Evolutionary conservation across 2,329 filamentous ascomycete species (phyloP).

Genomic region (Sordariomycetes sp.): DNA sequence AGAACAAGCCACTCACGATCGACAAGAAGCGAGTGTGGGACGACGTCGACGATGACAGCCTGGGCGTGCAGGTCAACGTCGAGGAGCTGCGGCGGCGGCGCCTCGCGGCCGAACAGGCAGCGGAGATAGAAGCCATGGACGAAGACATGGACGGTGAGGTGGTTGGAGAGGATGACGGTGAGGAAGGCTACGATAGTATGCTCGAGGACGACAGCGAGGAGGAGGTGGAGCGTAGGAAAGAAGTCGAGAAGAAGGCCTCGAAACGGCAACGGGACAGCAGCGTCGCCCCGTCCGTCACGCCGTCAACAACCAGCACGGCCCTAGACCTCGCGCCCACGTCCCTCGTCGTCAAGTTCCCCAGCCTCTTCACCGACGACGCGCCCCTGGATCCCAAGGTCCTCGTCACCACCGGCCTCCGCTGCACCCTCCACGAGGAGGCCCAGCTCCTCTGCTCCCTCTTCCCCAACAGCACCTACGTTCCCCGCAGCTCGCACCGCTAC

Average conservation of each 20-base stretch:
- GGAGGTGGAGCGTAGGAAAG: constrained; percentile 28
- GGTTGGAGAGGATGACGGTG: constrained; percentile 24
- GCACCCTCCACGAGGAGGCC: constrained; percentile 76
- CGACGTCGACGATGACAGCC: constrained; percentile 41
- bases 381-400: constrained; percentile 70
- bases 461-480: constrained; percentile 80
- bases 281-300: constrained; percentile 42
- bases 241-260: constrained; percentile 13
- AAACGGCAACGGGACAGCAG: constrained; percentile 25
- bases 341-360: constrained; percentile 50
- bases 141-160: constrained; percentile 36
- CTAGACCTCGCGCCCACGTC: constrained; percentile 52
- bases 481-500: constrained; percentile 72
- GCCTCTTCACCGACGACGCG: constrained; percentile 48
- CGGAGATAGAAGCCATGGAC: constrained; percentile 28
- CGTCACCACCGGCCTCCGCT: constrained; percentile 83
- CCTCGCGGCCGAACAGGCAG: constrained; percentile 36
- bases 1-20: constrained; percentile 71
- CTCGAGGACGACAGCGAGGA: constrained; percentile 51
- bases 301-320: constrained; percentile 47
- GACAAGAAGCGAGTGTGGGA: constrained; percentile 90
- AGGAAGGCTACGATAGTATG: constrained; percentile 65
- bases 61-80: constrained; percentile 45
- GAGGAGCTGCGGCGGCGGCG: constrained; percentile 43
- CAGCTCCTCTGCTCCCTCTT: constrained; percentile 70